Base-by-base conservation (phyloP, 768 basidiomycete species). In the Mycena epipterygia region DNA sequence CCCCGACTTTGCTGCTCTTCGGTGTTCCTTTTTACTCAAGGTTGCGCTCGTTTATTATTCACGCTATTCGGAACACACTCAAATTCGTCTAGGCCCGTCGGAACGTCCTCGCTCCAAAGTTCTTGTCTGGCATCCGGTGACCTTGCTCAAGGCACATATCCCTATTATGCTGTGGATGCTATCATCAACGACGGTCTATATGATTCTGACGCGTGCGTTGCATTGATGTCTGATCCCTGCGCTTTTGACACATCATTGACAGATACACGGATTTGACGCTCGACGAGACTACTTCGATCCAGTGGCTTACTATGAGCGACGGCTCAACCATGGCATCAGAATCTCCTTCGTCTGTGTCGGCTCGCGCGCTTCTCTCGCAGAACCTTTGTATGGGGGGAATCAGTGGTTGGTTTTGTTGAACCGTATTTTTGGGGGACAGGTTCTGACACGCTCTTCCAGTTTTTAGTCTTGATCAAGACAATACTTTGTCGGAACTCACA, bases 111-210 rank as follows among this genome's bases (percentile, higher is more conserved):
- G 7, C 29, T 35, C 32, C 33, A 32, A 21, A 49, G 42, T 48
- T 11, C 35, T 23, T 62, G 68, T 27, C 30, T 69, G 21, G 27
- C 61, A 27, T 25, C 60, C 5, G 48, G 46, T 12, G 68, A 39
- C 11, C 42, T 69, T 5, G 68, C 60, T 13, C 68, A 69, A 55
- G 60, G 61, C n/a, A 69, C 68, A 41, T 69, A 42, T 62, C 68
- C 68, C 9, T 69, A 69, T 46, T 69, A 37, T 46, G 68, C 60
- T 9, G 57, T 69, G 21, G 68, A 69, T 35, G 35, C 53, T 4
- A 60, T 60, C 12, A 37, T 60, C 23, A 60, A 51, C 23, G 23
- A 61, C 39, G 58, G 56, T 17, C 13, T 9, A 6, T 52, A 30
- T 32, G 51, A 52, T 52, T 52, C 51, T 3, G 51, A 52, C 29